Base-by-base conservation (phyloP, 2,329 filamentous ascomycete species). In the Helicocarpus griseus region DNA sequence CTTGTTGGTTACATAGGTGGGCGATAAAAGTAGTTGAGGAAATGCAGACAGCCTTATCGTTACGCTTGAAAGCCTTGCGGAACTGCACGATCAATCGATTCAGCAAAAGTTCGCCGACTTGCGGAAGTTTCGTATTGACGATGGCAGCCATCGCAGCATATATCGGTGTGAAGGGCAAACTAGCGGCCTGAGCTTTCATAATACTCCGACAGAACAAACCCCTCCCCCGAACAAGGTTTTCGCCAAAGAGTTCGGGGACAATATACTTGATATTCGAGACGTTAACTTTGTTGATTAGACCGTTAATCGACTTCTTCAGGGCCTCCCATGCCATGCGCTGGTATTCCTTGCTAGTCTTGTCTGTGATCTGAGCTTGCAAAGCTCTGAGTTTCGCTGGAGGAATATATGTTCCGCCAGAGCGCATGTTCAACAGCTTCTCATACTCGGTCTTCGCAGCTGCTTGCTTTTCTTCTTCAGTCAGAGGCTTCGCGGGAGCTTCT, bases 241-340 rank as follows among this genome's bases (percentile, higher is more conserved):
- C 93, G 47, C 83, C 82, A 70, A 98, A 98, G 43, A 98, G 77
- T 72, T 98, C 93, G 1, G 91, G 91, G 22, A 97, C 89, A 56
- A 98, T 96, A 65, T 87, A 81, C 71, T 98, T 97, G 78, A 98
- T 97, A 69, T 98, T 98, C 31, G 87, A 88, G 51, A 91, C 87
- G 71, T 97, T 97, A 76, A 96, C 87, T 76, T 98, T 98, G 79
- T 98, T 98, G 78, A 98, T 95, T 58, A 98, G 74, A 61, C 93
- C 93, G 66, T 98, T 97, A 72, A 98, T 95, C 46, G 87, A 93
- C 76, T 98, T 98, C 75, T 98, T 98, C 64, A 98, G 75, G 11
- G 91, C 91, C 71, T 98, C 93, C 93, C 93, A 98, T 7, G 90
- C 89, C 88, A 98, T 95, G 62, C 93, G 87, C 78, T 97, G 93